phyloP scores from a whole-genome alignment of 2,329 filamentous ascomycete species.

The Aspergillus aculeatinus region DNA sequence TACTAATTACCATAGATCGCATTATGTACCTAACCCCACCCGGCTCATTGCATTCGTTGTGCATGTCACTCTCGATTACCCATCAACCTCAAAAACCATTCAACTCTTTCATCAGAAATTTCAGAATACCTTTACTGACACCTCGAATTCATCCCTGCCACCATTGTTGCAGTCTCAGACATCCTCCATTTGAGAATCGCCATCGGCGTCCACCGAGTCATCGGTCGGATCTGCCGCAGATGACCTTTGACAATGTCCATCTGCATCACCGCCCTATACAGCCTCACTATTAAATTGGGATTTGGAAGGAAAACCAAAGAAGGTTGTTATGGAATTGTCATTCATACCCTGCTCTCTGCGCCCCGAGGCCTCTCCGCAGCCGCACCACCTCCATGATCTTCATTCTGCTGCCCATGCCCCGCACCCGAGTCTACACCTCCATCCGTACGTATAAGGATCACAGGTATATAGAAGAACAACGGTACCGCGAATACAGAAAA shows the following conservation, averaged over 20 bases:
- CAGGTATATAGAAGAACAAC: too few relatives aligned
- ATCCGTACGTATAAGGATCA: background rate
- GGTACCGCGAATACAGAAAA: too few relatives aligned
- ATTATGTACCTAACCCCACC: too few relatives aligned
- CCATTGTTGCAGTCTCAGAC: background rate
- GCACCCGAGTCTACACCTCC: background rate
- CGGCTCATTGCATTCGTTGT: too few relatives aligned
- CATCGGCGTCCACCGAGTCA: background rate
- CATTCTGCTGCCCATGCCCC: background rate
- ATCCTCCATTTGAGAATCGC: background rate
- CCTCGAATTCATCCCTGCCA: background rate
- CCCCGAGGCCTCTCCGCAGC: background rate
- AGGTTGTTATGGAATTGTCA: background rate
- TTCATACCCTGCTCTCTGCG: background rate
- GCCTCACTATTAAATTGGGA: background rate
- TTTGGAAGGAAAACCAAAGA: background rate
- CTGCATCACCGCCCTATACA: background rate
- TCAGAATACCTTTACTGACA: background rate
- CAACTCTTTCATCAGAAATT: background rate
- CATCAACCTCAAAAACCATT: background rate
- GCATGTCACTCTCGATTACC: background rate
- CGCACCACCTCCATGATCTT: background rate
- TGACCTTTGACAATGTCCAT: background rate
- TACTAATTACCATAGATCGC: too few relatives aligned
- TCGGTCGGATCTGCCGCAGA: background rate